phyloP scores from a whole-genome alignment of 306 rosid species.

The Oxytropis ochrocephala region DNA sequence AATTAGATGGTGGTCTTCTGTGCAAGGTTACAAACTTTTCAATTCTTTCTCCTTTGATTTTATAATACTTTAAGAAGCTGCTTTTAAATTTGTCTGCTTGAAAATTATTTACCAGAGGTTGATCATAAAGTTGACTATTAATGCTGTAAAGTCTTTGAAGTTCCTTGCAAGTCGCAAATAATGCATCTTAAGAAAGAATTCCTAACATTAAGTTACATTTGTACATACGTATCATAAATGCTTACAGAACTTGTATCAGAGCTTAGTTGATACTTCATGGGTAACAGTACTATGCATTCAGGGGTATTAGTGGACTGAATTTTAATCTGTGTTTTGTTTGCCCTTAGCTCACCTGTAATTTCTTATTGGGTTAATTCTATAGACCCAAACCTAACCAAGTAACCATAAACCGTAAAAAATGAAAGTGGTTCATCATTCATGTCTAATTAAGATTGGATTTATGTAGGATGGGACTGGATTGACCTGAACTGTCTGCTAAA shows the following conservation, averaged over 20 bases:
- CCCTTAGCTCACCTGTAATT: neutral
- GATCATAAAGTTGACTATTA: neutral
- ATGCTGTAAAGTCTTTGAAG: neutral
- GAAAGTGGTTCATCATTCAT: neutral
- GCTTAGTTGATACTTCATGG: neutral
- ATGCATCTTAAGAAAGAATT: neutral
- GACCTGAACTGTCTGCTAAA: neutral
- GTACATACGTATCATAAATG: neutral
- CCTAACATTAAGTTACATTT: neutral
- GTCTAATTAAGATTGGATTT: neutral
- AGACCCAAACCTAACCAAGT: neutral
- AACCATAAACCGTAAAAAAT: neutral
- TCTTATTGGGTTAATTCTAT: neutral
- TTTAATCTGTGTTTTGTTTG: neutral
- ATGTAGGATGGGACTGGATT: neutral
- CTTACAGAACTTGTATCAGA: neutral
- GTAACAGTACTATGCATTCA: neutral
- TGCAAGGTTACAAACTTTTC: slow-evolving; percentile 50
- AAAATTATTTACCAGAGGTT: neutral
- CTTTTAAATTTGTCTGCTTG: slow-evolving; percentile 13
- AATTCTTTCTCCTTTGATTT: slow-evolving; percentile 10
- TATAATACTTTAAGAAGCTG: slow-evolving; percentile 1
- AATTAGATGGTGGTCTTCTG: slow-evolving; percentile 81
- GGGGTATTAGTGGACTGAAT: neutral
- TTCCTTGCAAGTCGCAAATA: slow-evolving; percentile 3